Evolutionary conservation across 495 filamentous ascomycete genomes (phyloP).

Genomic region (Aspergillus nanangensis): DNA sequence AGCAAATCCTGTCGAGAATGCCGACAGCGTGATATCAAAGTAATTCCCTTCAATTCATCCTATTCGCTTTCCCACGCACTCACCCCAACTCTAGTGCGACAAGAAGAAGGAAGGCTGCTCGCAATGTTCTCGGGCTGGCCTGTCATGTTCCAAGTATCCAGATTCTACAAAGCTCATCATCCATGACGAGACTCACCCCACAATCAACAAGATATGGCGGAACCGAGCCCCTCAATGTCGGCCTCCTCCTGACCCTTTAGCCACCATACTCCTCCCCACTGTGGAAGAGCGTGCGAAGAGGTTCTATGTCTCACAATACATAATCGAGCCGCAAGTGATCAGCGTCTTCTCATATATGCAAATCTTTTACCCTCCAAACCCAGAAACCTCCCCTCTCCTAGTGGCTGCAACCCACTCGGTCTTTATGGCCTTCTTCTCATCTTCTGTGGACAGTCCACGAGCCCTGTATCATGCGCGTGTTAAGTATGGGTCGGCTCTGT

Average conservation of each 20-base stretch:
- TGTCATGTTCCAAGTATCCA: not conserved
- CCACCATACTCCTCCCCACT: not conserved
- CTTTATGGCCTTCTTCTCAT: constrained; percentile 3
- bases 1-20: constrained; percentile 5
- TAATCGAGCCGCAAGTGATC: not conserved
- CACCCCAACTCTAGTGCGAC: constrained; percentile 3
- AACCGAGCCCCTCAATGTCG: not conserved
- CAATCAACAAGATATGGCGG: not conserved
- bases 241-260: not conserved
- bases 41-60: not conserved
- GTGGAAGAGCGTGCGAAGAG: not conserved
- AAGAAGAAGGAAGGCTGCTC: constrained; percentile 5
- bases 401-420: not conserved
- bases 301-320: constrained; percentile 4
- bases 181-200: not conserved
- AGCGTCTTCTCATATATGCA: constrained; percentile 4
- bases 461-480: constrained; percentile 1
- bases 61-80: not conserved
- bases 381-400: not conserved
- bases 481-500: not conserved
- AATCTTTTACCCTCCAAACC: not conserved
- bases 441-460: not conserved
- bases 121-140: constrained; percentile 1
- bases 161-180: constrained; percentile 2
- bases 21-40: constrained; percentile 5